A percentile compares a stretch with the other conserved stretches of the same genome.
phyloP scores from a whole-genome alignment of 306 rosid species.

The Vachellia collinsii region DNA sequence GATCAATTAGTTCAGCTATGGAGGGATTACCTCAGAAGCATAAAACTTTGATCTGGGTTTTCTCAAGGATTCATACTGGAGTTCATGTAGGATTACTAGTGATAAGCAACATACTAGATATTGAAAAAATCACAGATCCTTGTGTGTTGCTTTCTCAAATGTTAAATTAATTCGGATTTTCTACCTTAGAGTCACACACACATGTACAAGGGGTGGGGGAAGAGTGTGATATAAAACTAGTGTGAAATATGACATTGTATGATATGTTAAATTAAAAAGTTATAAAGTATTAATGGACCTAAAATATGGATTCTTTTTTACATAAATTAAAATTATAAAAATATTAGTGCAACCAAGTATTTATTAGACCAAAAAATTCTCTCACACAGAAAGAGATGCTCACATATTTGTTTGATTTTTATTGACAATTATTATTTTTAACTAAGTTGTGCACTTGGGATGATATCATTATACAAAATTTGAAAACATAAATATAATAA shows the following conservation, averaged over 20 bases:
- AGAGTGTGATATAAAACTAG: too few species aligned
- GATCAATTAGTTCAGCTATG: background rate
- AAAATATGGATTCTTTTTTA: background rate
- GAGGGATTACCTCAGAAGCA: background rate
- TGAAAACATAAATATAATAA: too few species aligned
- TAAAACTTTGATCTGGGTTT: background rate
- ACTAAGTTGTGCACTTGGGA: too few species aligned
- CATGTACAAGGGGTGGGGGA: too few species aligned
- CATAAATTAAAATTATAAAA: too few species aligned
- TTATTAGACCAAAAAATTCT: too few species aligned
- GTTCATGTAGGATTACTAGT: background rate
- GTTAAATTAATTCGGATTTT: background rate
- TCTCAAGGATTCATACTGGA: background rate
- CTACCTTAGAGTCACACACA: too few species aligned
- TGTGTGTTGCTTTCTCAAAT: background rate
- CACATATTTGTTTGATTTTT: too few species aligned
- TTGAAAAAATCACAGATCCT: background rate
- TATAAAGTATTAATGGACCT: background rate
- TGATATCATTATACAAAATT: too few species aligned
- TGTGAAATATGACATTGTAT: background rate
- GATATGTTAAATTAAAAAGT: background rate
- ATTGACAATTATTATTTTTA: too few species aligned
- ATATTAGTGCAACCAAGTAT: background rate
- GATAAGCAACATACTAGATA: background rate
- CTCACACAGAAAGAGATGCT: too few species aligned